Percentiles rank a stretch among this genome's conserved stretches.
phyloP scores from a whole-genome alignment of 495 filamentous ascomycete species.

The Jackrogersella multiformis region DNA sequence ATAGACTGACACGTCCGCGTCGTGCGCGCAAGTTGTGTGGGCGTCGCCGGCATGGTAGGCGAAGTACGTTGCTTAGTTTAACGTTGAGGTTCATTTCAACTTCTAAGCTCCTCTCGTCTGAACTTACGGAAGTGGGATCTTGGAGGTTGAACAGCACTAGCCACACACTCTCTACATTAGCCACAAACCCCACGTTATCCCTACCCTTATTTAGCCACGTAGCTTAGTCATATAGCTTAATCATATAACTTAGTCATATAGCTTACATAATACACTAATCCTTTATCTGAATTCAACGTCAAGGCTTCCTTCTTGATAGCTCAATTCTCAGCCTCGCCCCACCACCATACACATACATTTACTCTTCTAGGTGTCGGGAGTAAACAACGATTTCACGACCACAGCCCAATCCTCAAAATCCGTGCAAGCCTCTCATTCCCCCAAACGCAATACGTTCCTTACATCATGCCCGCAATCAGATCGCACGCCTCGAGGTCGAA shows the following conservation, averaged over 20 bases:
- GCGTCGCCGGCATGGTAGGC: constrained; percentile 72
- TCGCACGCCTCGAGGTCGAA: constrained; percentile 67
- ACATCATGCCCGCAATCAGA: constrained; percentile 86
- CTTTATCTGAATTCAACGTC: constrained; percentile 1
- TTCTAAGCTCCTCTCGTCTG: constrained; percentile 25
- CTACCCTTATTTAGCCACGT: too few relatives aligned
- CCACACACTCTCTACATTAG: constrained; percentile 12
- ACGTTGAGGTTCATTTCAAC: constrained; percentile 38
- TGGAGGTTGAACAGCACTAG: constrained; percentile 24
- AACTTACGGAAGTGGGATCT: too few relatives aligned
- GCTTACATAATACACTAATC: not conserved
- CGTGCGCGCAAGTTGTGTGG: constrained; percentile 88
- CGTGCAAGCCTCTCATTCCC: not conserved
- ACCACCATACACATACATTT: constrained; percentile 22
- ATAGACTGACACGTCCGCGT: constrained; percentile 84
- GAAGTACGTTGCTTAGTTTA: constrained; percentile 34
- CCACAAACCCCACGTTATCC: too few relatives aligned
- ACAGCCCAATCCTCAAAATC: not conserved
- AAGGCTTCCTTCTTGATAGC: constrained; percentile 22
- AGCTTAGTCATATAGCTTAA: too few relatives aligned
- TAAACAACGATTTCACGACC: constrained; percentile 4
- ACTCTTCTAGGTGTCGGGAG: too few relatives aligned
- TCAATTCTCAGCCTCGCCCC: constrained; percentile 40
- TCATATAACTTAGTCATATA: constrained; percentile 3
- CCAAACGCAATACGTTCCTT: not conserved